phyloP scores from a whole-genome alignment of 306 rosid species.

The Fragaria nilgerrensis region DNA sequence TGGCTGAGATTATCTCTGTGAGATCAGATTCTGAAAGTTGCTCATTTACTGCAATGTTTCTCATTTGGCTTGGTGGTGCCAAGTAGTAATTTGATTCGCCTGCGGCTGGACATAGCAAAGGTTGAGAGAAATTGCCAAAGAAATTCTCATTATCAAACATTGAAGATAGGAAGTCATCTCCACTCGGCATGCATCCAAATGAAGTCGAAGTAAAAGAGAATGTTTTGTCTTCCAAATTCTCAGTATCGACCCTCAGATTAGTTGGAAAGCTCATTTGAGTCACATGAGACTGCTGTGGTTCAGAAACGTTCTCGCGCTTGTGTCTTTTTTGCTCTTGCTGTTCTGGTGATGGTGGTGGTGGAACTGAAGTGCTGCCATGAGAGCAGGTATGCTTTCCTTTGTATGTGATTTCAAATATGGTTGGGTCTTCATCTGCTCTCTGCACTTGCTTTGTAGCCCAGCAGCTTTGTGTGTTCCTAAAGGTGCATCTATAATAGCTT shows the following conservation, averaged over 20 bases:
- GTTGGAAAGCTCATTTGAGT: constrained; percentile 20
- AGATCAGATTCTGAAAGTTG: constrained; percentile 48
- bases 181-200: constrained; percentile 33
- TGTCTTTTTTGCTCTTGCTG: constrained; percentile 42
- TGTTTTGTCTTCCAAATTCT: constrained; percentile 38
- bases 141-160: constrained; percentile 31
- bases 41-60: constrained; percentile 34
- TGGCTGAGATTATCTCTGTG: constrained; percentile 60
- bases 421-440: constrained; percentile 84
- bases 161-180: constrained; percentile 31
- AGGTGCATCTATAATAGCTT: constrained; percentile 95
- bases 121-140: constrained; percentile 39
- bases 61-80: constrained; percentile 41
- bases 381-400: constrained; percentile 78
- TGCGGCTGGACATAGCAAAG: constrained; percentile 41
- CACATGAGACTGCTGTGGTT: constrained; percentile 32
- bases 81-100: constrained; percentile 42
- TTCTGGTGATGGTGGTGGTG: constrained; percentile 56
- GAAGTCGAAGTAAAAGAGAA: constrained; percentile 65
- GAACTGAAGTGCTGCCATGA: constrained; percentile 43
- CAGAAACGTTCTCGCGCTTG: constrained; percentile 4
- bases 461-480: constrained; percentile 69
- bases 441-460: constrained; percentile 96
- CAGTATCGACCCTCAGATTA: constrained; percentile 27
- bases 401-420: constrained; percentile 73